Conservation (phyloP, 768 basidiomycete species). For the Serendipita sp. region DNA sequence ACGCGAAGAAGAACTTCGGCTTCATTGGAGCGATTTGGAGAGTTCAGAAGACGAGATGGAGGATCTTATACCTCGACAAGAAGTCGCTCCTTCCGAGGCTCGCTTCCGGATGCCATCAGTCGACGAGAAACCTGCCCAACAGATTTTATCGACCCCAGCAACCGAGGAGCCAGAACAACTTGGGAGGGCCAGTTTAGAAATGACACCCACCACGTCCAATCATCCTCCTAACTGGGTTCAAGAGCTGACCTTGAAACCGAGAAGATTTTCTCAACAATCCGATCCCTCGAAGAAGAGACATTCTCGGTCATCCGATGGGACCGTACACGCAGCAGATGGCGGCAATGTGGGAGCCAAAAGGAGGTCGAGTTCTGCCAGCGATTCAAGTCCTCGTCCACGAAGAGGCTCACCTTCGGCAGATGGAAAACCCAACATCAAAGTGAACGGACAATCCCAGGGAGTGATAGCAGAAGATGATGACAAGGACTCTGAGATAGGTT, state of each 20-base stretch:
- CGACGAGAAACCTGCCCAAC: not conserved
- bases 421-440: not conserved
- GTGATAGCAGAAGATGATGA: not conserved
- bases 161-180: not conserved
- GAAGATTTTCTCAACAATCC: not conserved
- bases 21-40: slow-evolving; percentile 3
- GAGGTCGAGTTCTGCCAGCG: not conserved
- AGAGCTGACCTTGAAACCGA: not conserved
- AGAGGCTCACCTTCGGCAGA: not conserved
- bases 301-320: not conserved
- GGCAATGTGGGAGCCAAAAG: not conserved
- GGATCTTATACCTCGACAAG: not conserved
- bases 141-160: not conserved
- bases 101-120: not conserved
- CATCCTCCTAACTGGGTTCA: not conserved
- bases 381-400: not conserved
- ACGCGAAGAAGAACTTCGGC: not conserved
- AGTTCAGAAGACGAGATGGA: slow-evolving; percentile 3
- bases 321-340: not conserved
- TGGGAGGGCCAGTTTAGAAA: not conserved
- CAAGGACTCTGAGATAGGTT: not conserved
- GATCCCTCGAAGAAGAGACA: not conserved
- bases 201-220: not conserved
- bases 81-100: not conserved
- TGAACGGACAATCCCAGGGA: not conserved